phyloP scores from a whole-genome alignment of 805 yeast species.

The Saturnispora saitoi region DNA sequence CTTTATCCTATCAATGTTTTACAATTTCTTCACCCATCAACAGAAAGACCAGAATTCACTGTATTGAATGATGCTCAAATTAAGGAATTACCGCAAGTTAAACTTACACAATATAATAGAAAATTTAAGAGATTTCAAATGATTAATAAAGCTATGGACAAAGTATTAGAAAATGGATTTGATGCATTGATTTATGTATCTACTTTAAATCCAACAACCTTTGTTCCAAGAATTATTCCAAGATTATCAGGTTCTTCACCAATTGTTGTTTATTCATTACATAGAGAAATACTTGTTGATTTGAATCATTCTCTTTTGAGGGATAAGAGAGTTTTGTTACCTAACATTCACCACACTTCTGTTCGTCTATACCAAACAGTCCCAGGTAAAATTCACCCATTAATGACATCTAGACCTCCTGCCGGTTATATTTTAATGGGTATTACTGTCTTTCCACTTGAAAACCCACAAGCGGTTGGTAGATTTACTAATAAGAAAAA shows the following conservation, averaged over 20 bases:
- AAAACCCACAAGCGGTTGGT: slow-evolving; percentile 58
- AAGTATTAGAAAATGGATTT: slow-evolving; percentile 45
- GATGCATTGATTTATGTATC: slow-evolving; percentile 72
- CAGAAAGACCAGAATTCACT: slow-evolving; percentile 36
- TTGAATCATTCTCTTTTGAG: slow-evolving; percentile 58
- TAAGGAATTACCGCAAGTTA: slow-evolving; percentile 46
- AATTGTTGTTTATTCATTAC: slow-evolving; percentile 71
- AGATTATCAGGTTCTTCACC: slow-evolving; percentile 81
- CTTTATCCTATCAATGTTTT: slow-evolving; percentile 53
- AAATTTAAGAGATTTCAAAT: slow-evolving; percentile 50
- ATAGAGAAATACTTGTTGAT: slow-evolving; percentile 70
- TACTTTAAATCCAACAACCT: slow-evolving; percentile 58
- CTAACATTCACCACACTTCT: slow-evolving; percentile 71
- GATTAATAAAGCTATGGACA: slow-evolving; percentile 40
- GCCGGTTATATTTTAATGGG: slow-evolving; percentile 86
- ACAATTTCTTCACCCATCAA: slow-evolving; percentile 76
- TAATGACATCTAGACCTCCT: slow-evolving; percentile 87
- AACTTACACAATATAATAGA: slow-evolving; percentile 59
- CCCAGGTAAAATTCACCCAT: slow-evolving; percentile 89
- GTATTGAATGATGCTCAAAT: slow-evolving; percentile 45
- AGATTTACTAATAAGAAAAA: slow-evolving; percentile 44
- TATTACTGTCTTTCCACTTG: slow-evolving; percentile 66
- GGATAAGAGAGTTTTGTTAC: slow-evolving; percentile 71
- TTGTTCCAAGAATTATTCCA: slow-evolving; percentile 54
- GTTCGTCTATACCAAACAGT: slow-evolving; percentile 87